Conservation (phyloP, 306 rosid genomes). For the Acacia acuminata region DNA sequence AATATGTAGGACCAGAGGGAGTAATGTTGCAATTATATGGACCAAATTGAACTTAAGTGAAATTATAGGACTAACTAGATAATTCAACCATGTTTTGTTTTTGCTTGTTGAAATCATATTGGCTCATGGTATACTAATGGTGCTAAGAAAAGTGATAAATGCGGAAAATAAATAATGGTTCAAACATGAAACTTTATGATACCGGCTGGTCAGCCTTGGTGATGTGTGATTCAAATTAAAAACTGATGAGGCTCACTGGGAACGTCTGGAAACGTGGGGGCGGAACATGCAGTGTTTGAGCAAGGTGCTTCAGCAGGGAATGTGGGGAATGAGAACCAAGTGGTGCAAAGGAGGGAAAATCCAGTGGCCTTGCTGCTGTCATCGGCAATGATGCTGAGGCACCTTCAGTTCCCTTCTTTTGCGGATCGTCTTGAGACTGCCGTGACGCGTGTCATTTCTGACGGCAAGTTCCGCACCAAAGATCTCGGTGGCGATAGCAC, state of each 20-base stretch:
- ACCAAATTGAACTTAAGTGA: neutral
- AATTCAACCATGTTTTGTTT: neutral
- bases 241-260: neutral
- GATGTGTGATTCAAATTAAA: neutral
- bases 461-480: constrained; percentile 58
- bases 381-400: constrained; percentile 90
- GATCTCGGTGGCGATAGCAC: constrained; percentile 77
- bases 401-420: constrained; percentile 82
- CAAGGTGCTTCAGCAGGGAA: constrained; percentile 90
- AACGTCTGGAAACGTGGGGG: constrained; percentile 69
- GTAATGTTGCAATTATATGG: too few relatives aligned
- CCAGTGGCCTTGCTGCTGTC: constrained; percentile 85
- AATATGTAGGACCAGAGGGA: too few relatives aligned
- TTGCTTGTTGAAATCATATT: neutral
- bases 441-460: constrained; percentile 62
- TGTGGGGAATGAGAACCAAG: constrained; percentile 63
- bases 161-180: neutral
- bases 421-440: constrained; percentile 86
- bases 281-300: constrained; percentile 83
- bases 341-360: constrained; percentile 65
- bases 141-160: neutral
- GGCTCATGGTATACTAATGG: neutral
- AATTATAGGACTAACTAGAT: neutral
- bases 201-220: neutral
- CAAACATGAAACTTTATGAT: neutral